These are phyloP conservation scores for Eucalyptus pauciflora DNA, from an alignment of 345 rosid species.

Conservation along the genomic window DNA sequence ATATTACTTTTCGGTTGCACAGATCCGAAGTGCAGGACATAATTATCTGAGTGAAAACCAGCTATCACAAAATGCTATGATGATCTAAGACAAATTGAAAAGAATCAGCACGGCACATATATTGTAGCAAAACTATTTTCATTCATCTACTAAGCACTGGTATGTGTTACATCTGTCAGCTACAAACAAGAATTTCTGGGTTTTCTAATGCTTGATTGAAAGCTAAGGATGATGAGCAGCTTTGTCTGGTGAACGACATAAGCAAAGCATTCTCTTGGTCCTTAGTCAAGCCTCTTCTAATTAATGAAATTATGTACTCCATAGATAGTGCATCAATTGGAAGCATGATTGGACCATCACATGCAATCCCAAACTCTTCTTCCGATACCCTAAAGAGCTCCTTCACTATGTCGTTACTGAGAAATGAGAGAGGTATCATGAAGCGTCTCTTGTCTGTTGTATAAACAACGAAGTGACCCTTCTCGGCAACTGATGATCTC, in stretches of 20 bases:
- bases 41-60: background rate
- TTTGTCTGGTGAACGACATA: background rate
- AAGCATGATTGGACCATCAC: constrained; percentile 12
- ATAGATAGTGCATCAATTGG: constrained; percentile 12
- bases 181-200: background rate
- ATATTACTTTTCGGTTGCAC: background rate
- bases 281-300: background rate
- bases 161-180: background rate
- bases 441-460: constrained; percentile 1
- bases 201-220: background rate
- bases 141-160: background rate
- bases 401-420: background rate
- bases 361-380: background rate
- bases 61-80: background rate
- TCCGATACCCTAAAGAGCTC: background rate
- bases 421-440: background rate
- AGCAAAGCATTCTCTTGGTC: constrained; percentile 18
- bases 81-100: background rate
- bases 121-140: background rate
- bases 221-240: background rate
- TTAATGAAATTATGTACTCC: constrained; percentile 8
- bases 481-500: background rate
- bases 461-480: constrained; percentile 11
- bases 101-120: background rate
- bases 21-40: background rate